Evolutionary conservation across 2,329 filamentous ascomycete genomes (phyloP), one percentile per base, ranked within the genome.

Genomic region (Corinectria fuckeliana): DNA sequence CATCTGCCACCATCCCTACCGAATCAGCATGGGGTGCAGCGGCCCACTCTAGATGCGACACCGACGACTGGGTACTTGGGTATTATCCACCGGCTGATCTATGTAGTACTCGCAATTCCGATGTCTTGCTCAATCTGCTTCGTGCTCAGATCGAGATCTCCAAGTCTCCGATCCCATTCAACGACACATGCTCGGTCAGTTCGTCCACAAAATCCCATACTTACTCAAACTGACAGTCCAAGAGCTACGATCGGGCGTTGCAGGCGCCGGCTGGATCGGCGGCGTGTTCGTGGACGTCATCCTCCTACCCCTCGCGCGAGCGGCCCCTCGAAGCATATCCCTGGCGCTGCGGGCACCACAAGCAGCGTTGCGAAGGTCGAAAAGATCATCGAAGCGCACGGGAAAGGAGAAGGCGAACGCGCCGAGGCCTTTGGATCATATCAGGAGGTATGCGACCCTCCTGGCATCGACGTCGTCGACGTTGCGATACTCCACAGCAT

Each of bases 401-500:
- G 55, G 55, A 57, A 57, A 16, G 55, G 48, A 3, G 55, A 47
- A 4, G 55, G 55, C n/a, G 21, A 52, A 9, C 52, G 41, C 14
- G 49, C 58, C 49, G 50, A 54, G 44, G 62, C 78, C 16, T 77
- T 78, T 52, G 73, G 63, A 18, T 74, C 66, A 32, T 79, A 82
- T 50, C 70, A 72, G 13, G 74, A 76, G 32, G 74, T 80, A 9
- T 80, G 79, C 56, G 66, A 70, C 30, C 77, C 79, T 56, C 68
- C 75, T 0, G 64, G 73, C 9, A 78, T 81, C 20, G 79, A 81
- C 57, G 74, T 78, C 16, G 68, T 81, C 14, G 81, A 82, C 67
- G 76, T 82, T 26, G 79, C 77, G 39, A 80, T 76, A 3, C 80
- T 80, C 0, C 78, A 81, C 59, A 73, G 73, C 21, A 75, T 80